Percentiles rank a stretch among this genome's conserved stretches.
phyloP scores from a whole-genome alignment of 1,284 basidiomycete species.

The Mycena citricolor region DNA sequence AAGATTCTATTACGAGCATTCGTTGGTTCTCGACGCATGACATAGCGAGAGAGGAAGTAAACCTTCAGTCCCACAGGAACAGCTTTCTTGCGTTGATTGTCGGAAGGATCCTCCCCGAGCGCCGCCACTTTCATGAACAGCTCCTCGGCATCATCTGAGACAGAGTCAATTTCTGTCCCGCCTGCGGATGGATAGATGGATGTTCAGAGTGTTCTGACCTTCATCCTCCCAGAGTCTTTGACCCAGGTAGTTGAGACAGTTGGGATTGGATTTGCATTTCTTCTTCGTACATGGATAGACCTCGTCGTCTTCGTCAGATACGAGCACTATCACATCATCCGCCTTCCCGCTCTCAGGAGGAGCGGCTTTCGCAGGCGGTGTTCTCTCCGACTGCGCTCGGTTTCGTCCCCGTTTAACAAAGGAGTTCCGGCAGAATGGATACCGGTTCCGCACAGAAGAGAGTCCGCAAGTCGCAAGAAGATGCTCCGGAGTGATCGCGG shows the following conservation, averaged over 20 bases:
- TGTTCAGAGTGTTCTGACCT: slow-evolving; percentile 39
- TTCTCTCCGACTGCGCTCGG: slow-evolving; percentile 4
- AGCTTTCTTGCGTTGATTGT: slow-evolving; percentile 48
- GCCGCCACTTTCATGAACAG: slow-evolving; percentile 54
- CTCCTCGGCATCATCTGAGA: slow-evolving; percentile 50
- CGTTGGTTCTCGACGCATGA: slow-evolving; percentile 6
- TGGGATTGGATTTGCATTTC: slow-evolving; percentile 70
- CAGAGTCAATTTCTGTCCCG: no score
- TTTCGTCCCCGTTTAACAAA: slow-evolving; percentile 31
- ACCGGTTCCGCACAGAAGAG: slow-evolving; percentile 43
- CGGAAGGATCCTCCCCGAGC: slow-evolving; percentile 53
- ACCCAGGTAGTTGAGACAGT: slow-evolving; percentile 84
- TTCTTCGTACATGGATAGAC: slow-evolving; percentile 55
- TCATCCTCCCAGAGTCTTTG: slow-evolving; percentile 75
- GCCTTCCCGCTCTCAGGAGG: slow-evolving; percentile 38
- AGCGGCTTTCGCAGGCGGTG: slow-evolving; percentile 4
- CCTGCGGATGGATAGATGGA: slow-evolving; percentile 10
- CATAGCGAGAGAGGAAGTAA: slow-evolving; percentile 17
- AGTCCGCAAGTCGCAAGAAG: slow-evolving; percentile 68
- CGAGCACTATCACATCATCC: slow-evolving; percentile 62
- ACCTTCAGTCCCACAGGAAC: slow-evolving; percentile 82
- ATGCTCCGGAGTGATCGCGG: slow-evolving; percentile 65
- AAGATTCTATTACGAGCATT: slow-evolving; percentile 60
- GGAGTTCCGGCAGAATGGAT: slow-evolving; percentile 56
- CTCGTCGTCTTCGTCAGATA: slow-evolving; percentile 56